Evolutionary conservation across 164 flowering plant genomes (phyloP).

Genomic region (Platanus orientalis): DNA sequence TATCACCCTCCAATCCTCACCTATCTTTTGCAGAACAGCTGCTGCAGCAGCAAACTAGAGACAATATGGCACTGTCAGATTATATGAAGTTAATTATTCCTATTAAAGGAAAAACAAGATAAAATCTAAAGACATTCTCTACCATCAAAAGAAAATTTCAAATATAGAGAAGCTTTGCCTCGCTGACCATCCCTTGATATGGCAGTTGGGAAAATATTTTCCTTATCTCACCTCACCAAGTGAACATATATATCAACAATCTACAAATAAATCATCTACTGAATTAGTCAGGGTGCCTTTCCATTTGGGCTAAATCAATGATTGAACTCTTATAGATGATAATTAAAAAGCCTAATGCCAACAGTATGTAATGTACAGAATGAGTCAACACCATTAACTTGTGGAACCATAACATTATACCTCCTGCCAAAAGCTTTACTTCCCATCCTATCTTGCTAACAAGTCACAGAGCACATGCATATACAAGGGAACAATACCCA

Average conservation of each 20-base stretch:
- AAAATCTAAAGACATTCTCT: too few species aligned
- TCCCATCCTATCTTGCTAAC: too few species aligned
- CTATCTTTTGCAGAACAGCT: slow-evolving; percentile 68
- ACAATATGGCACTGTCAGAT: slow-evolving; percentile 16
- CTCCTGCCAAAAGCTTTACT: too few species aligned
- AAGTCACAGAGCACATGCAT: too few species aligned
- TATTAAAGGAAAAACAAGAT: not conserved
- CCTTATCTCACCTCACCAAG: slow-evolving; percentile 80
- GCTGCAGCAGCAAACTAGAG: slow-evolving; percentile 82
- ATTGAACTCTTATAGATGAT: too few species aligned
- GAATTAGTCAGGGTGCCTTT: slow-evolving; percentile 6
- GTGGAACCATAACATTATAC: not conserved
- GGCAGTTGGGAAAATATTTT: slow-evolving; percentile 79
- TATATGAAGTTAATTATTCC: not conserved
- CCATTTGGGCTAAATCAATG: not conserved
- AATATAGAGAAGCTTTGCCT: slow-evolving; percentile 40
- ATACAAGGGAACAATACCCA: too few species aligned
- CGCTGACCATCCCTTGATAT: slow-evolving; percentile 92
- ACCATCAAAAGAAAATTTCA: not conserved
- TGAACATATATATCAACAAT: slow-evolving; percentile 90
- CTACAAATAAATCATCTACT: slow-evolving; percentile 32
- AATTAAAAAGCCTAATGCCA: not conserved
- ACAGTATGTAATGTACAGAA: not conserved
- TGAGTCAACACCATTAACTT: not conserved
- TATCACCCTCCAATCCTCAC: slow-evolving; percentile 72